These are phyloP conservation scores for Thamnidium elegans DNA, from an alignment of 192 early-diverging fungal species.

Conservation along the genomic window DNA sequence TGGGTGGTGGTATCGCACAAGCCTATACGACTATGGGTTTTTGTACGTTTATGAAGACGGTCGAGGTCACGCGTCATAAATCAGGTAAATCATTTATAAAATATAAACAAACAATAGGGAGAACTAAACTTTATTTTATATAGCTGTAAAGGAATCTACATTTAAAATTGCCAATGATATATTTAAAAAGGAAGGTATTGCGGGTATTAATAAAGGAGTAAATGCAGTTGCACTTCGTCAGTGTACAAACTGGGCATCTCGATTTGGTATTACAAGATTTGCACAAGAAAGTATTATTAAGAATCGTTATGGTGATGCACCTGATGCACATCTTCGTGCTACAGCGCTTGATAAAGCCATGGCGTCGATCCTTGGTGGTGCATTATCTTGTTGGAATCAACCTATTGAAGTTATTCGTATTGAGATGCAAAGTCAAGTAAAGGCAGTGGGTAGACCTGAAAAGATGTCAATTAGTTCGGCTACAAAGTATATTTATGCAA, in stretches of 20 bases:
- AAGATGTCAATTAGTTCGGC: slow-evolving; percentile 86
- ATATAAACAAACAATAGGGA: background rate
- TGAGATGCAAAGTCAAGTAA: slow-evolving; percentile 96
- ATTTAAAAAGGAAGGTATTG: slow-evolving; percentile 88
- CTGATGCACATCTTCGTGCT: slow-evolving; percentile 41
- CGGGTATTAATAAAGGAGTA: slow-evolving; percentile 97
- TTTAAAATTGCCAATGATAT: slow-evolving; percentile 86
- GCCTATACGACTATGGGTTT: slow-evolving; percentile 99
- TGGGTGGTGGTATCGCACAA: slow-evolving; percentile 92
- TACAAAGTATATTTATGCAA: slow-evolving; percentile 87
- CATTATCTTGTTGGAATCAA: slow-evolving; percentile 96
- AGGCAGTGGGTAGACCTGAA: slow-evolving; percentile 81
- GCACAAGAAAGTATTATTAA: slow-evolving; percentile 71
- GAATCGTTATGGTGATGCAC: slow-evolving; percentile 40
- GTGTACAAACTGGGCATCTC: slow-evolving; percentile 98
- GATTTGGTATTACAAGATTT: slow-evolving; percentile 81
- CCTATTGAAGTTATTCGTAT: slow-evolving; percentile 99
- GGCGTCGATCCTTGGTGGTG: slow-evolving; percentile 88
- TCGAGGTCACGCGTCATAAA: slow-evolving; percentile 98
- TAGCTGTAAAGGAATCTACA: slow-evolving; percentile 65
- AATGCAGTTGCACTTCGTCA: slow-evolving; percentile 97
- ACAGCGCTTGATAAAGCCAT: slow-evolving; percentile 59
- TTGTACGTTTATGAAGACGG: slow-evolving; percentile 99
- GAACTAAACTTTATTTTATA: slow-evolving; percentile 25
- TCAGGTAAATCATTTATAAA: slow-evolving; percentile 38